phyloP scores from a whole-genome alignment of 306 rosid species.

The Vigna unguiculata region DNA sequence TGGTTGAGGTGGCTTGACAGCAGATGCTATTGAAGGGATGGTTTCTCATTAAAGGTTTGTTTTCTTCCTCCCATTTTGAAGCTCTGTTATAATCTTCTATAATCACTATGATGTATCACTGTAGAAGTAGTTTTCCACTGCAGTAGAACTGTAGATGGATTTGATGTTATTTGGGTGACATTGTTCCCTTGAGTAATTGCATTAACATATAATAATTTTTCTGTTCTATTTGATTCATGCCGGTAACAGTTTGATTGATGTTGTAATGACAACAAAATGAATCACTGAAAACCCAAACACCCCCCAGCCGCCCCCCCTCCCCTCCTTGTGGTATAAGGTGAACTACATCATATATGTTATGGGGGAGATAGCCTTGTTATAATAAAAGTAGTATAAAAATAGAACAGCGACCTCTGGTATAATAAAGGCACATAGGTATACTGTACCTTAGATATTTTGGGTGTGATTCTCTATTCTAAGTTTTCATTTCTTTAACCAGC shows the following conservation, averaged over 20 bases:
- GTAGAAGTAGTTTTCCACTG: background rate
- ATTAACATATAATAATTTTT: background rate
- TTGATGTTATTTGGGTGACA: background rate
- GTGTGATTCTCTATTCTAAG: background rate
- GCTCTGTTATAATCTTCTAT: background rate
- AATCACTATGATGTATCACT: background rate
- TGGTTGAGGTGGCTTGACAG: background rate
- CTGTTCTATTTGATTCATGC: background rate
- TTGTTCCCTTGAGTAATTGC: background rate
- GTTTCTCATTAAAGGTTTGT: background rate
- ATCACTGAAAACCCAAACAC: too few relatives aligned
- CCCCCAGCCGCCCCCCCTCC: too few relatives aligned
- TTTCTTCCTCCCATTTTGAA: background rate
- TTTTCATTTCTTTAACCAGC: background rate
- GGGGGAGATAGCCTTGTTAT: background rate
- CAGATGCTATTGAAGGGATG: background rate
- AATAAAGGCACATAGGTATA: background rate
- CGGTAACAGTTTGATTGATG: background rate
- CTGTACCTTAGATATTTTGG: background rate
- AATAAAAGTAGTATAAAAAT: background rate
- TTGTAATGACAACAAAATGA: background rate
- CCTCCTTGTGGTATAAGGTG: constrained; percentile 7
- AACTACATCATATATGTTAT: constrained; percentile 26
- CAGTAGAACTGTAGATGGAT: background rate
- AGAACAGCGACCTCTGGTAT: background rate